These are phyloP conservation scores for Hypoxylon sp. DNA, from an alignment of 2,329 filamentous ascomycete genomes.

Conservation along the genomic window DNA sequence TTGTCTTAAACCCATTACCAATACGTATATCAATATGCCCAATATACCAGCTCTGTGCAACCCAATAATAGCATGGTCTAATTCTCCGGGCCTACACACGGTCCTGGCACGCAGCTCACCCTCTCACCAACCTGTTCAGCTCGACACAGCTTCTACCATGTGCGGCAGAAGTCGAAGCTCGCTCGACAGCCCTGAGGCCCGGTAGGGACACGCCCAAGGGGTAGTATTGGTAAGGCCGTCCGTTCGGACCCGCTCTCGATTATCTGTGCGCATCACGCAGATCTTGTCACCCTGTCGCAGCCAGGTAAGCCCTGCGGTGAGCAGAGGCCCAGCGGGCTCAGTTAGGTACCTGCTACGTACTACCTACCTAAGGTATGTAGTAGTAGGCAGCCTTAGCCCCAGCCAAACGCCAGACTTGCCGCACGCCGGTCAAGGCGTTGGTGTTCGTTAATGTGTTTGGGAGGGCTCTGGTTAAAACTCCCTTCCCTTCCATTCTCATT, in stretches of 20 bases:
- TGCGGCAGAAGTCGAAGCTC: no score
- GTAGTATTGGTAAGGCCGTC: slow-evolving; percentile 25
- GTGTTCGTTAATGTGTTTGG: slow-evolving; percentile 34
- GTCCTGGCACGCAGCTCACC: slow-evolving; percentile 6
- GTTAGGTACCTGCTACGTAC: slow-evolving; percentile 33
- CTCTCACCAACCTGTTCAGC: slow-evolving; percentile 25
- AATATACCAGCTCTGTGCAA: slow-evolving; percentile 19
- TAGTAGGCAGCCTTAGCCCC: no score
- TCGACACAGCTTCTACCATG: no score
- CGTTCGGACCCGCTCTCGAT: slow-evolving; percentile 37
- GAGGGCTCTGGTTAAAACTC: slow-evolving; percentile 28
- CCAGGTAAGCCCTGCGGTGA: slow-evolving; percentile 36
- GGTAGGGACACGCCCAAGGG: slow-evolving; percentile 33
- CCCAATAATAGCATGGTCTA: slow-evolving; percentile 20
- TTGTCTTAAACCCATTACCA: slow-evolving; percentile 33
- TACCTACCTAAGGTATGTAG: no score
- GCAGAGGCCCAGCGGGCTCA: slow-evolving; percentile 23
- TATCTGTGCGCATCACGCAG: slow-evolving; percentile 42
- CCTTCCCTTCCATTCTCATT: slow-evolving; percentile 28
- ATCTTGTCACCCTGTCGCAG: slow-evolving; percentile 43
- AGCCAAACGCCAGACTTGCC: no score
- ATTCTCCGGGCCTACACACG: slow-evolving; percentile 19
- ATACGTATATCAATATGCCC: slow-evolving; percentile 33
- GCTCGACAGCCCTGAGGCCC: no score
- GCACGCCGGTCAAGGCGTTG: slow-evolving; percentile 40